phyloP scores from a whole-genome alignment of 2,329 filamentous ascomycete genomes.

The Aspergillus aculeatinus region DNA sequence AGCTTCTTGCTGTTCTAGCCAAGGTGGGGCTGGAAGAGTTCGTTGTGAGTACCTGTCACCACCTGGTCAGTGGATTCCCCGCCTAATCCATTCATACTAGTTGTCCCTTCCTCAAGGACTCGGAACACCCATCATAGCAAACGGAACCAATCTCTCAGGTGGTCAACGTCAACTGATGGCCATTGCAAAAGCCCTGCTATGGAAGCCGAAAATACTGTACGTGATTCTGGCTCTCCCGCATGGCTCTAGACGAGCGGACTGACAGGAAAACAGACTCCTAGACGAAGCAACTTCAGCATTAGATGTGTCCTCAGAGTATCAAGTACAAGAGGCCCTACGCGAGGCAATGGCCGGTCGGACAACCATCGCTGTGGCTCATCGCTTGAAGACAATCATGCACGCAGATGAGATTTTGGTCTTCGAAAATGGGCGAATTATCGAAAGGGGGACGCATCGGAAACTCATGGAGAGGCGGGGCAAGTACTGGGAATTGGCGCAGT shows the following conservation, averaged over 20 bases:
- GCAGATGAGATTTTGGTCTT: slow-evolving; percentile 90
- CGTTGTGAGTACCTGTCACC: background rate
- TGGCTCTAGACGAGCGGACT: background rate
- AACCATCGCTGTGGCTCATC: slow-evolving; percentile 71
- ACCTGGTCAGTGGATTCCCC: background rate
- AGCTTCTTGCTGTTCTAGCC: slow-evolving; percentile 20
- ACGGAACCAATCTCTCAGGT: slow-evolving; percentile 12
- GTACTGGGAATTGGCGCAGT: slow-evolving; percentile 75
- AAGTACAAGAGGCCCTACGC: slow-evolving; percentile 79
- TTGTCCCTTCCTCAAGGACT: slow-evolving; percentile 8
- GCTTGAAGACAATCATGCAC: slow-evolving; percentile 80
- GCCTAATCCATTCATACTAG: background rate
- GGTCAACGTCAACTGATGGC: slow-evolving; percentile 15
- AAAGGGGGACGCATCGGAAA: slow-evolving; percentile 75
- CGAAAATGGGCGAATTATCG: slow-evolving; percentile 70
- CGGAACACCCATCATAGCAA: slow-evolving; percentile 1
- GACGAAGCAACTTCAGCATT: slow-evolving; percentile 86
- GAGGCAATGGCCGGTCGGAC: slow-evolving; percentile 58
- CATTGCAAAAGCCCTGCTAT: slow-evolving; percentile 31
- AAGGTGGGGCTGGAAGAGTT: slow-evolving; percentile 8
- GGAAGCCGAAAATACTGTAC: slow-evolving; percentile 30
- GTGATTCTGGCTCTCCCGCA: background rate
- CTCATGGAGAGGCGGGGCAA: slow-evolving; percentile 66
- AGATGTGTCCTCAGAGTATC: slow-evolving; percentile 80
- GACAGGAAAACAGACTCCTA: slow-evolving; percentile 52